These are phyloP conservation scores for Umbellularia californica DNA, from an alignment of 164 flowering plant genomes.

Conservation along the genomic window DNA sequence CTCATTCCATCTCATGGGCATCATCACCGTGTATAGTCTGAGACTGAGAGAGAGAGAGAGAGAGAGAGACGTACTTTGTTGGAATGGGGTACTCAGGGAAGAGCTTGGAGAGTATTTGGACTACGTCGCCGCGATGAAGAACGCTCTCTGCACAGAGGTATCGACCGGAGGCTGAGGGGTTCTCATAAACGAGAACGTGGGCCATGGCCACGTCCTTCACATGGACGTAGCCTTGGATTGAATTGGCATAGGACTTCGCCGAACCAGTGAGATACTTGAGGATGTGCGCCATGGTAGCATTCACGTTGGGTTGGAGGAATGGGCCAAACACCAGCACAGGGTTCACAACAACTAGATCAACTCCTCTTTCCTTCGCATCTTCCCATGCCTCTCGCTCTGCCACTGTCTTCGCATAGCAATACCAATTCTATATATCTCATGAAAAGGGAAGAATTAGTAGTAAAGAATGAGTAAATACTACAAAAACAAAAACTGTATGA, in stretches of 20 bases:
- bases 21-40: too few relatives aligned
- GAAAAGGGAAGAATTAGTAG: too few relatives aligned
- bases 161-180: constrained; percentile 72
- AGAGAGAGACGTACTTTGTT: constrained; percentile 52
- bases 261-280: constrained; percentile 86
- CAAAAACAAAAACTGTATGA: too few relatives aligned
- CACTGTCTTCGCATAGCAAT: constrained; percentile 88
- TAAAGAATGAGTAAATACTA: too few relatives aligned
- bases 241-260: constrained; percentile 80
- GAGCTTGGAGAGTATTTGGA: constrained; percentile 66
- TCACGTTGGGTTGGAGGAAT: constrained; percentile 61
- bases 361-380: constrained; percentile 59
- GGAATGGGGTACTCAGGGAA: constrained; percentile 90
- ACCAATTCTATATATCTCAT: constrained; percentile 67
- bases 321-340: constrained; percentile 91
- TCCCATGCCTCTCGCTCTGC: constrained; percentile 90
- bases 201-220: constrained; percentile 83
- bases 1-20: too few relatives aligned
- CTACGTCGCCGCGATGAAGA: constrained; percentile 86
- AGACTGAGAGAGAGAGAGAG: too few relatives aligned
- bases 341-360: constrained; percentile 72
- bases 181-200: constrained; percentile 69
- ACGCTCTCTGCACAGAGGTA: constrained; percentile 81
- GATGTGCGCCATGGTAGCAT: constrained; percentile 72
- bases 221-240: constrained; percentile 79